Base-by-base conservation (phyloP, 2,329 filamentous ascomycete species). In the Fusarium devonianum region DNA sequence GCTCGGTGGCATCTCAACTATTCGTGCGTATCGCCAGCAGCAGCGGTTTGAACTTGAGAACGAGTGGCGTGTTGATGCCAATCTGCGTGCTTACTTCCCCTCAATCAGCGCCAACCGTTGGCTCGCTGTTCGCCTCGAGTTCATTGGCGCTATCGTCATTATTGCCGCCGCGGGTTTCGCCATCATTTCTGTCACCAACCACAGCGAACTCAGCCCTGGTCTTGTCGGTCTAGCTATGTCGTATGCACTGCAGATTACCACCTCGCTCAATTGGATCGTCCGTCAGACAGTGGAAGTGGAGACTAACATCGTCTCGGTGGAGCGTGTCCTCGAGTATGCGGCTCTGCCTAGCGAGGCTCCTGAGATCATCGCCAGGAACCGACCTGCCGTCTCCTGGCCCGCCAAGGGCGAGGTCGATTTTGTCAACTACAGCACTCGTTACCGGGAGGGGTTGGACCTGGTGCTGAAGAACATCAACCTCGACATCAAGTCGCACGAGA, bases 231-330 rank as follows among this genome's bases (percentile, higher is more conserved):
- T 99, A 66, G 86, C 90, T 58, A 96, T 99, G 92, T 96, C 93
- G 35, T 97, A 97, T 74, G 94, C 92, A 28, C 82, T 99, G 57
- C 91, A 97, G 75, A 97, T 99, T 68, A 99, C 94, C 2, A 90
- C 93, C 62, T 96, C 92, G 25, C 82, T 99, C 66, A 99, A 97
- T 78, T 99, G 94, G 94, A 97, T 99, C 67, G 94, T 99, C 40
- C 86, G 95, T 50, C 94, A 99, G 75, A 97, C 92, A 0, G 94
- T 99, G 23, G 95, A 99, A 73, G 94, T 99, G n/a, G 95, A 99
- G 79, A 97, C 93, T n/a, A 99, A 99, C 73, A 99, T 99, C 67
- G 93, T 99, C 34, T 96, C 93, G 8, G 94, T 99, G 26, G 94
- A 99, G 80, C 89, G 94, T 67, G 92, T 99, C 36, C 85, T 99